Conservation (phyloP, 805 yeast species). For the Cephaloascus fragrans region DNA sequence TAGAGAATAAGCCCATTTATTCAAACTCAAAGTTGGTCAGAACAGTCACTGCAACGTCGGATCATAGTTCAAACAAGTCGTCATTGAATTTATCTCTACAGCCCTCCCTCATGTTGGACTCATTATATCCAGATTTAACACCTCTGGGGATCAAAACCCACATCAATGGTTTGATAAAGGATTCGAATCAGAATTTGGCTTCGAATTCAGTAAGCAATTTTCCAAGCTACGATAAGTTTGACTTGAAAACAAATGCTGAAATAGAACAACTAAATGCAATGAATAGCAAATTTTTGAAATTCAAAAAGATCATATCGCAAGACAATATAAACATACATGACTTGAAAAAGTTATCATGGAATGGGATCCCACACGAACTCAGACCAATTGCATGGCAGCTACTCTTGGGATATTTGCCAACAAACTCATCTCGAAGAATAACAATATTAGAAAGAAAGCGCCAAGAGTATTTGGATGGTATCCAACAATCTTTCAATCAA, state of each 20-base stretch:
- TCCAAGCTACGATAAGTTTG: background rate
- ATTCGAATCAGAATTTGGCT: too few species aligned
- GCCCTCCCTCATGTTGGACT: slow-evolving; percentile 20
- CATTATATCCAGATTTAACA: slow-evolving; percentile 26
- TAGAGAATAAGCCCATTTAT: slow-evolving; percentile 8
- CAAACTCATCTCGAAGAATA: slow-evolving; percentile 68
- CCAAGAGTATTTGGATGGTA: slow-evolving; percentile 74
- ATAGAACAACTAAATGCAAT: slow-evolving; percentile 48
- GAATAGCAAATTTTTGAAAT: slow-evolving; percentile 53
- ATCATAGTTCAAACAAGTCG: slow-evolving; percentile 16
- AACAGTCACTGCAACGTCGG: slow-evolving; percentile 17
- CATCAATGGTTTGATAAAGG: slow-evolving; percentile 11
- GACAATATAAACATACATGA: slow-evolving; percentile 58
- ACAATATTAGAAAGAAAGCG: slow-evolving; percentile 69
- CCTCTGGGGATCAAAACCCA: slow-evolving; percentile 9
- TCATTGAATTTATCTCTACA: slow-evolving; percentile 13
- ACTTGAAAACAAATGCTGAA: slow-evolving; percentile 22
- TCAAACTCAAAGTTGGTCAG: slow-evolving; percentile 16
- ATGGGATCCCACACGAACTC: slow-evolving; percentile 78
- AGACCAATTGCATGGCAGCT: slow-evolving; percentile 87
- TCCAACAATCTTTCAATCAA: slow-evolving; percentile 49
- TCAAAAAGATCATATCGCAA: slow-evolving; percentile 47
- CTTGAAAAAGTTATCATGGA: slow-evolving; percentile 79
- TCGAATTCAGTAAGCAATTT: too few species aligned
- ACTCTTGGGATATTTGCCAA: slow-evolving; percentile 81